Evolutionary conservation across 352 stramenopile genomes (phyloP).

Genomic region (Pilasporangium apinafurcum): DNA sequence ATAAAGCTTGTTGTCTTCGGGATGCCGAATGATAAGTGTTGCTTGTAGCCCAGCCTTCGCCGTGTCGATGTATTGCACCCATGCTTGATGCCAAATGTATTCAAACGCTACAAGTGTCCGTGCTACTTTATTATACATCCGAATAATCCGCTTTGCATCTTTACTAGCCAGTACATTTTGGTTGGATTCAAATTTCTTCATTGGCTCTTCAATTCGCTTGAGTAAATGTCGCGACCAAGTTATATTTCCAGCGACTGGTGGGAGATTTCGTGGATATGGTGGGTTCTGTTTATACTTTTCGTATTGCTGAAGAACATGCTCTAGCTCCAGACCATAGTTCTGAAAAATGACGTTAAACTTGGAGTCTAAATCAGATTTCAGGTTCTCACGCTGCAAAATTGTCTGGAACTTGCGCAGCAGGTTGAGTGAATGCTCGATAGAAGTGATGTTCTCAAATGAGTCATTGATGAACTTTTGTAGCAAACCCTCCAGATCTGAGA

Average conservation of each 20-base stretch:
- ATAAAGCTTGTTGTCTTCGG: conserved; percentile 97
- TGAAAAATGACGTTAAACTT: conserved; percentile 99
- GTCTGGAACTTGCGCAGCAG: conserved; percentile 97
- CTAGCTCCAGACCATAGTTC: conserved; percentile 97
- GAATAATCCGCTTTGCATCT: conserved; percentile 97
- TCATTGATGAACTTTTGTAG: conserved; percentile 99
- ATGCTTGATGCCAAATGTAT: conserved; percentile 99
- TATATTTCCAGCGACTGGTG: conserved; percentile 97
- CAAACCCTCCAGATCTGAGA: conserved; percentile 94
- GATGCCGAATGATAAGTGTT: conserved; percentile 98
- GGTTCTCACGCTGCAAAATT: conserved; percentile 96
- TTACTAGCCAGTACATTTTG: conserved; percentile 96
- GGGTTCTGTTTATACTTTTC: conserved; percentile 98
- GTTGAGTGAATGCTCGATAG: conserved; percentile 96
- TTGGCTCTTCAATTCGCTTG: conserved; percentile 98
- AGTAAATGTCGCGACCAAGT: conserved; percentile 96
- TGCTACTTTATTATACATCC: conserved; percentile 99
- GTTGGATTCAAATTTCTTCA: conserved; percentile 99
- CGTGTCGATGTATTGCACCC: conserved; percentile 97
- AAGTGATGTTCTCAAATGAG: conserved; percentile 98
- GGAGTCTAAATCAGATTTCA: conserved; percentile 97
- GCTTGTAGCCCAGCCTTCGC: conserved; percentile 97
- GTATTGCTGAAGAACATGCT: conserved; percentile 97
- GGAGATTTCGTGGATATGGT: conserved; percentile 94
- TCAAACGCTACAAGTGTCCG: conserved; percentile 97